These are phyloP conservation scores for Trichoderma lentiforme DNA, from an alignment of 2,329 filamentous ascomycete genomes.

Conservation along the genomic window DNA sequence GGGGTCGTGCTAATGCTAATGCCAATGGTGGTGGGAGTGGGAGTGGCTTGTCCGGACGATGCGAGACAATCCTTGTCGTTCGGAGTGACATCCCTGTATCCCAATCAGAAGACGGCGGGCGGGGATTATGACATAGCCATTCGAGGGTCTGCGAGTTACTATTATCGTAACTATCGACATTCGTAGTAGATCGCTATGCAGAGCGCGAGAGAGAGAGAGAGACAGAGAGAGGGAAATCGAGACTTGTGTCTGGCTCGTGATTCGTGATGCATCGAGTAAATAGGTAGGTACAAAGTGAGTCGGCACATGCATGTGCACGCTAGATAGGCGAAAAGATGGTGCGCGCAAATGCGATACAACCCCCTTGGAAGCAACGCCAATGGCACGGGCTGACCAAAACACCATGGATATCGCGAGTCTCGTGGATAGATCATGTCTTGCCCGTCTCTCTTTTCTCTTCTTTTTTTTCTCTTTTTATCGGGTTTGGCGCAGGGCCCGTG, in stretches of 20 bases:
- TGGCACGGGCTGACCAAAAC: constrained; percentile 8
- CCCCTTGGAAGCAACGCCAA: not conserved
- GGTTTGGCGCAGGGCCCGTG: constrained; percentile 18
- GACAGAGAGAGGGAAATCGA: not conserved
- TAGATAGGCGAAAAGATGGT: not conserved
- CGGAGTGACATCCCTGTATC: constrained; percentile 16
- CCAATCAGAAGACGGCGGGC: constrained; percentile 14
- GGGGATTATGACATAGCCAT: constrained; percentile 19
- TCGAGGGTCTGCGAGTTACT: not conserved
- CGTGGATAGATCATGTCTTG: constrained; percentile 16
- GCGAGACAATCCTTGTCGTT: constrained; percentile 10
- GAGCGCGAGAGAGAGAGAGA: not conserved
- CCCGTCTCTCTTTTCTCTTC: not conserved
- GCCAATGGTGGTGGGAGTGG: not conserved
- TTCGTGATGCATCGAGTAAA: not conserved
- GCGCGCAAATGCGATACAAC: not conserved
- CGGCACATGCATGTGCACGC: not conserved
- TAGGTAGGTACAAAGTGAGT: not conserved
- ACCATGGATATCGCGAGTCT: constrained; percentile 10
- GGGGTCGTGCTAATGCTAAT: not conserved
- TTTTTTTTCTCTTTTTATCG: not conserved
- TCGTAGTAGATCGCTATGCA: not conserved
- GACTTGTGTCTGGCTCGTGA: not conserved
- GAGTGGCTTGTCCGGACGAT: not conserved
- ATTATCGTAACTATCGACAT: not conserved